Percentiles rank a stretch among this genome's conserved stretches.
Conservation (phyloP, 2,329 filamentous ascomycete species). For the Trichoderma hamatum region DNA sequence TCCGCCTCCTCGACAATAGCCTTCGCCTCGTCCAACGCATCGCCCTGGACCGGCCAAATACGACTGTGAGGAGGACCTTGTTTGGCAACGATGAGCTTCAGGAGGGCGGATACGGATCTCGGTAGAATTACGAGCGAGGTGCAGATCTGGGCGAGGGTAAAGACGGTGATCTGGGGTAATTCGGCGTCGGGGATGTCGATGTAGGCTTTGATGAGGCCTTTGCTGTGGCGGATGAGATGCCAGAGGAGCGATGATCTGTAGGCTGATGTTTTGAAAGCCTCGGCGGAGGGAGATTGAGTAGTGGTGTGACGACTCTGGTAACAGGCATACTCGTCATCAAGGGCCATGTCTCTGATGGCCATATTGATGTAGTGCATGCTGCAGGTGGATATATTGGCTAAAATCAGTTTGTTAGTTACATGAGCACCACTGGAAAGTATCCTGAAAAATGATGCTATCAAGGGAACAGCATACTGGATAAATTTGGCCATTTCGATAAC, state of each 20-base stretch:
- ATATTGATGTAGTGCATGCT: constrained; percentile 25
- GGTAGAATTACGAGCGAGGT: constrained; percentile 1
- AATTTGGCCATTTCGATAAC: neutral
- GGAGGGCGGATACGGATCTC: constrained; percentile 13
- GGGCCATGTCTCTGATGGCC: constrained; percentile 12
- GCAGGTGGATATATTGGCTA: constrained; percentile 8
- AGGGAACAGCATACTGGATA: neutral
- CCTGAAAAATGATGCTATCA: too few species aligned
- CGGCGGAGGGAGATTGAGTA: neutral
- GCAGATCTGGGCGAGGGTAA: constrained; percentile 24
- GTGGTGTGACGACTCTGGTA: neutral
- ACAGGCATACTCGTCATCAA: neutral
- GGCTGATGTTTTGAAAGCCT: neutral
- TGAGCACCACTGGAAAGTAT: neutral
- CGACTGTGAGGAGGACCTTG: neutral
- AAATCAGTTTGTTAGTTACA: neutral
- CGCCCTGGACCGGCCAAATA: neutral
- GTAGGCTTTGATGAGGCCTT: constrained; percentile 19
- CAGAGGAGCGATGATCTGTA: constrained; percentile 23
- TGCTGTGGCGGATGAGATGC: constrained; percentile 20
- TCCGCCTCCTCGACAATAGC: constrained; percentile 22
- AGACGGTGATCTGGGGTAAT: constrained; percentile 9
- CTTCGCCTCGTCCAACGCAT: constrained; percentile 15
- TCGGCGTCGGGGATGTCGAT: constrained; percentile 13
- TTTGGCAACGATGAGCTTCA: constrained; percentile 10